Evolutionary conservation across 495 filamentous ascomycete genomes (phyloP).

Genomic region (Podospora didyma): DNA sequence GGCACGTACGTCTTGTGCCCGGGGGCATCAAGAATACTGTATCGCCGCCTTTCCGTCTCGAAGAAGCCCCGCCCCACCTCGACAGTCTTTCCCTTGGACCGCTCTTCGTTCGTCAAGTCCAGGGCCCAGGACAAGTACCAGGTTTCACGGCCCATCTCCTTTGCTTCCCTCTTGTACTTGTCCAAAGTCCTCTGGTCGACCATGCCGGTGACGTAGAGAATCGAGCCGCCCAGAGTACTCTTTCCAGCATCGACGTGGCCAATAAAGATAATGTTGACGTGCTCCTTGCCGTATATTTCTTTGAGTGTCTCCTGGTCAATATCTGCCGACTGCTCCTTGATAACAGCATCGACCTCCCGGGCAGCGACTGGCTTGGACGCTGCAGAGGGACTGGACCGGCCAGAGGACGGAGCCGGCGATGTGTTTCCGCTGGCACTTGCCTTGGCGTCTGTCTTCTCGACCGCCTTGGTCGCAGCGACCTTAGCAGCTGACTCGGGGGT

Average conservation of each 20-base stretch:
- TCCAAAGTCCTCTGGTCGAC: slow-evolving; percentile 98
- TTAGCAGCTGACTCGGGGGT: slow-evolving; percentile 57
- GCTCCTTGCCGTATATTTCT: slow-evolving; percentile 98
- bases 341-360: slow-evolving; percentile 77
- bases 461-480: slow-evolving; percentile 60
- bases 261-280: slow-evolving; percentile 97
- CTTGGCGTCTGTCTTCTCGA: slow-evolving; percentile 82
- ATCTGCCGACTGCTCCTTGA: slow-evolving; percentile 81
- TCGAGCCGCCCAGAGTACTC: slow-evolving; percentile 87
- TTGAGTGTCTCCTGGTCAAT: slow-evolving; percentile 87
- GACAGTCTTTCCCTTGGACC: slow-evolving; percentile 96
- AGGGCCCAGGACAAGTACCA: slow-evolving; percentile 99
- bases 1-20: slow-evolving; percentile 96
- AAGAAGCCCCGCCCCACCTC: slow-evolving; percentile 97
- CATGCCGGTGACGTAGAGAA: slow-evolving; percentile 93
- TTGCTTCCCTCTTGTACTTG: slow-evolving; percentile 94
- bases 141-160: slow-evolving; percentile 91
- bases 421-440: slow-evolving; percentile 59
- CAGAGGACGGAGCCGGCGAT: slow-evolving; percentile 74
- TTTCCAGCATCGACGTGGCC: slow-evolving; percentile 98
- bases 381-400: slow-evolving; percentile 65
- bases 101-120: slow-evolving; percentile 93
- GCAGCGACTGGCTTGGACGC: slow-evolving; percentile 48
- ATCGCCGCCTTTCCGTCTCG: slow-evolving; percentile 82
- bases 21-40: slow-evolving; percentile 93